Conservation (phyloP, 2,329 filamentous ascomycete species). For the Exophiala bonariae region DNA sequence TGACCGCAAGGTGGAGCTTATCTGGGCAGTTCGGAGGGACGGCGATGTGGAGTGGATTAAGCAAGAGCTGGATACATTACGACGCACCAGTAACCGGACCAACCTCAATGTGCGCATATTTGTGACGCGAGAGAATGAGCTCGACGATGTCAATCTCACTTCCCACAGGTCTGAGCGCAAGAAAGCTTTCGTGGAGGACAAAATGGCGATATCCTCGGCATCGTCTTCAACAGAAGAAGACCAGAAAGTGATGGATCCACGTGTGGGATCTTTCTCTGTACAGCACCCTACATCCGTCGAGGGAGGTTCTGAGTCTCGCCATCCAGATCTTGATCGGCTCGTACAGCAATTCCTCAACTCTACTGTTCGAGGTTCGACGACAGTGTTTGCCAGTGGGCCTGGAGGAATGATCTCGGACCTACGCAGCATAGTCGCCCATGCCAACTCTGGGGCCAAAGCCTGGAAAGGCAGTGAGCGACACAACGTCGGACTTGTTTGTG, state of each 20-base stretch:
- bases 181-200: slow-evolving; percentile 28
- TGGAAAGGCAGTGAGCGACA: slow-evolving; percentile 59
- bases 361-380: slow-evolving; percentile 50
- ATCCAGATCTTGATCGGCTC: slow-evolving; percentile 49
- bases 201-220: slow-evolving; percentile 12
- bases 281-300: slow-evolving; percentile 24
- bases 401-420: slow-evolving; percentile 61
- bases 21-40: slow-evolving; percentile 63
- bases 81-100: slow-evolving; percentile 37
- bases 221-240: slow-evolving; percentile 6
- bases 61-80: slow-evolving; percentile 55
- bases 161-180: background rate
- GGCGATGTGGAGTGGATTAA: slow-evolving; percentile 60
- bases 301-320: slow-evolving; percentile 33
- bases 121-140: slow-evolving; percentile 54
- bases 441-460: slow-evolving; percentile 55
- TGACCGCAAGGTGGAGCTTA: slow-evolving; percentile 56
- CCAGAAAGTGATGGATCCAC: slow-evolving; percentile 15
- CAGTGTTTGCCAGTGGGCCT: slow-evolving; percentile 63
- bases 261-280: slow-evolving; percentile 23
- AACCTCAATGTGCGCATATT: slow-evolving; percentile 57
- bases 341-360: slow-evolving; percentile 51
- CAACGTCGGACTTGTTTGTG: slow-evolving; percentile 59
- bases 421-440: slow-evolving; percentile 53
- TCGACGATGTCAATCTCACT: background rate